Base-by-base conservation (phyloP, 345 rosid genomes). In the Eucalyptus curtisii region DNA sequence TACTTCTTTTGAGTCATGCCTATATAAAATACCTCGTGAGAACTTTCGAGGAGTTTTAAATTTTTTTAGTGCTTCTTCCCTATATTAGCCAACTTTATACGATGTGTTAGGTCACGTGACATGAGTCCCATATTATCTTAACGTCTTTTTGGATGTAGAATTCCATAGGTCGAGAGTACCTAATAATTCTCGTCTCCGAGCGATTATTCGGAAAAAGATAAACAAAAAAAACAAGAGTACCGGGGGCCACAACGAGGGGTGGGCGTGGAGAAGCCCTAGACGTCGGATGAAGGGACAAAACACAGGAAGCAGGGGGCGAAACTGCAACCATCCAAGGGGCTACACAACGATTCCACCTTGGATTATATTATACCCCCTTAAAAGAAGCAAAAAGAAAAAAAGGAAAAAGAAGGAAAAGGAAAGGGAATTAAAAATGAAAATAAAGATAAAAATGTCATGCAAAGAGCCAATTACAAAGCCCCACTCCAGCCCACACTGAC, bases 191-290 rank as follows among this genome's bases (percentile, higher is more conserved):
- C 37, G 33, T n/a, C 10, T n/a, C 20, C 25, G 7, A 68, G 24
- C 11, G 42, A 31, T 33, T 20, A 68, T 31, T 37, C 22, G 3
- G 13, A 27, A 30, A 8, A 15, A 16, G 4, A 11, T n/a, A 31
- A 4, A 3, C 1, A 31, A 9, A 4, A 0, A 30, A 17, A 33
- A 2, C 1, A 7, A 57, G 4, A 15, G 79, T 7, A 33, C 80
- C 80, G 80, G 37, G 80, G 80, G 22, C 80, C 80, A 17, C 42
- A n/a, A 64, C 13, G 31, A 25, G 76, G 80, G 8, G 27, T 17
- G 45, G 82, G 82, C 47, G 82, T 20, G 82, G 82, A 19, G 82
- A 76, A 40, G 82, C 82, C 82, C 82, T 76, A 37, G 82, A 76
- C 82, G 82, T 20, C 3, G 6, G 82, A 76, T 40, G 45, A 10